A percentile compares a stretch with the other conserved stretches of the same genome.
phyloP scores from a whole-genome alignment of 352 stramenopile species.

The Salisapilia sapeloensis region DNA sequence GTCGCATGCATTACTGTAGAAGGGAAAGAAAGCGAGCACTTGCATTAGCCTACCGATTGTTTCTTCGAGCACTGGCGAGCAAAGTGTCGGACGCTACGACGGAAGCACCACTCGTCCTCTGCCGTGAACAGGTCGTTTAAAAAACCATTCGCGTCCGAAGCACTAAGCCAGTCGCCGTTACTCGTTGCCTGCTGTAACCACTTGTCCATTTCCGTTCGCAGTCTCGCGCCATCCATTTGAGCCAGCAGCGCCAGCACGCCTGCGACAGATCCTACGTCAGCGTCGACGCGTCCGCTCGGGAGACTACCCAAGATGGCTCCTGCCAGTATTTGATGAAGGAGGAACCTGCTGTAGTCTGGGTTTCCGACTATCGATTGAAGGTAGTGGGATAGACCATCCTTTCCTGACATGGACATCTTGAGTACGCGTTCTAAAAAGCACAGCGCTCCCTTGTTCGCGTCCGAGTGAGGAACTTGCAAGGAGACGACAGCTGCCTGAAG shows the following conservation, averaged over 20 bases:
- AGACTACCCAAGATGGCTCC: constrained; percentile 49
- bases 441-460: constrained; percentile 88
- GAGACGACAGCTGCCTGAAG: constrained; percentile 60
- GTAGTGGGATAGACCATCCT: constrained; percentile 12
- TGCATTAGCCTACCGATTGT: background rate
- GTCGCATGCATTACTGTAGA: background rate
- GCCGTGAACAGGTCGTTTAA: constrained; percentile 45
- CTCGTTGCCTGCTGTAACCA: constrained; percentile 41
- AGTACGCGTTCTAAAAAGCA: constrained; percentile 80
- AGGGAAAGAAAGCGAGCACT: background rate
- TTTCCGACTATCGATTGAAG: constrained; percentile 2
- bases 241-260: constrained; percentile 53
- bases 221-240: constrained; percentile 30
- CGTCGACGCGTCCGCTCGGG: constrained; percentile 44
- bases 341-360: constrained; percentile 15
- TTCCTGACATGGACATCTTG: background rate
- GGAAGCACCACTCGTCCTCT: constrained; percentile 47
- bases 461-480: constrained; percentile 85
- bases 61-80: constrained; percentile 39
- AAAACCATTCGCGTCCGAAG: constrained; percentile 41
- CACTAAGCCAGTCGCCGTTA: constrained; percentile 31
- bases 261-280: constrained; percentile 60
- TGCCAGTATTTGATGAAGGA: constrained; percentile 39
- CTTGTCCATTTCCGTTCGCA: constrained; percentile 40
- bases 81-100: constrained; percentile 60